Conservation (phyloP, 805 yeast genomes). For the Yamadazyma kitorensis region DNA sequence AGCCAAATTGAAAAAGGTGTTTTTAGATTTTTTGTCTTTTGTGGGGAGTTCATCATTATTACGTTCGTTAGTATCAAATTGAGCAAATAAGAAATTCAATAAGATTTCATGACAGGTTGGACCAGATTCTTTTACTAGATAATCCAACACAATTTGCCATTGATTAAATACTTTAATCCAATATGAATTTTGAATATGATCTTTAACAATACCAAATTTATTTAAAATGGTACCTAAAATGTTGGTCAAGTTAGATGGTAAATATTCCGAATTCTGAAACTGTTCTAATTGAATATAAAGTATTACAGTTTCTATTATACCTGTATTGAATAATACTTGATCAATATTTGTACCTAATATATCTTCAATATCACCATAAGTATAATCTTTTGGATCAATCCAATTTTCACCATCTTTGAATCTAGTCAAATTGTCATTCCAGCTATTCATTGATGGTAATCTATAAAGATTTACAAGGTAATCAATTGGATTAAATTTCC, state of each 20-base stretch:
- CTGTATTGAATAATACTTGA: slow-evolving; percentile 23
- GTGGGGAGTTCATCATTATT: slow-evolving; percentile 4
- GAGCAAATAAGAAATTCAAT: slow-evolving; percentile 26
- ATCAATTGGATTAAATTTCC: slow-evolving; percentile 32
- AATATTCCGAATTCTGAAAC: slow-evolving; percentile 36
- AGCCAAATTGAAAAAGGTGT: slow-evolving; percentile 4
- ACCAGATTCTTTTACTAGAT: slow-evolving; percentile 35
- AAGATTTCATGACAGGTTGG: slow-evolving; percentile 36
- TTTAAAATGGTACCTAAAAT: slow-evolving; percentile 29
- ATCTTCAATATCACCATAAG: slow-evolving; percentile 24
- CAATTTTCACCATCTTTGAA: slow-evolving; percentile 5
- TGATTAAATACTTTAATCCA: slow-evolving; percentile 32
- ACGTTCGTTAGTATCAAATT: slow-evolving; percentile 18
- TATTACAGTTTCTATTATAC: slow-evolving; percentile 32
- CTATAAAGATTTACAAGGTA: slow-evolving; percentile 32
- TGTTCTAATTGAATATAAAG: slow-evolving; percentile 39
- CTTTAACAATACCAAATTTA: slow-evolving; percentile 22
- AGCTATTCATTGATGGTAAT: slow-evolving; percentile 28
- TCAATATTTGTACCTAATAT: slow-evolving; percentile 20
- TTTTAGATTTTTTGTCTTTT: slow-evolving; percentile 8
- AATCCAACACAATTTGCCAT: slow-evolving; percentile 27
- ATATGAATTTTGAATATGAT: slow-evolving; percentile 29
- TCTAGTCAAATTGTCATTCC: slow-evolving; percentile 23
- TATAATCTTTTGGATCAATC: slow-evolving; percentile 8
- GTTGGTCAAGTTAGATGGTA: slow-evolving; percentile 22